Evolutionary conservation across 148 eudicot genomes (phyloP).

Genomic region (Persicaria tinctoria): DNA sequence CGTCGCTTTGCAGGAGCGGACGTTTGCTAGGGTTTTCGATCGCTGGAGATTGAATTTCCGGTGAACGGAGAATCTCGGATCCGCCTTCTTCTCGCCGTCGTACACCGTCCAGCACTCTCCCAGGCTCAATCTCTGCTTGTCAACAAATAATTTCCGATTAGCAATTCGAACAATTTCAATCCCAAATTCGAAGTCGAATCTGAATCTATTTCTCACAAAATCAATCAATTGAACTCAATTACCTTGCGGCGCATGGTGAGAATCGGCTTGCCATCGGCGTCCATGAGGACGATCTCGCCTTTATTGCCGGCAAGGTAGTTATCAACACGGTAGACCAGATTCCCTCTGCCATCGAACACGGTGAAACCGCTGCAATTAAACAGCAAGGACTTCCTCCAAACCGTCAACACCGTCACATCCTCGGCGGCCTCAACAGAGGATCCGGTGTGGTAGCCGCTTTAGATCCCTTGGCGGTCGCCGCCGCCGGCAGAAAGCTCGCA

Average conservation of each 20-base stretch:
- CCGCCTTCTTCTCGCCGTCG: conserved; percentile 39
- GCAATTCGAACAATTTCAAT: background rate
- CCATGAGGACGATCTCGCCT: conserved; percentile 53
- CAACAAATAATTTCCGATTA: background rate
- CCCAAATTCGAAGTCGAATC: background rate
- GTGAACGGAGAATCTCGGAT: conserved; percentile 39
- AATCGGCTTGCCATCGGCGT: conserved; percentile 55
- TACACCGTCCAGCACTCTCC: conserved; percentile 50
- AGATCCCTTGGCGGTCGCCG: background rate
- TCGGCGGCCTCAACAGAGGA: background rate
- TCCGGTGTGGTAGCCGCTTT: background rate
- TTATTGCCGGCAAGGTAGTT: conserved; percentile 34
- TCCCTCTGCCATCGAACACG: conserved; percentile 52
- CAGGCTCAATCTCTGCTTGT: conserved; percentile 47
- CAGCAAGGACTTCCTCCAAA: conserved; percentile 66
- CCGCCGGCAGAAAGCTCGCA: background rate
- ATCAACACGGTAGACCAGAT: conserved; percentile 66
- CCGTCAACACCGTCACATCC: conserved; percentile 27
- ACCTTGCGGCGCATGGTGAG: conserved; percentile 84
- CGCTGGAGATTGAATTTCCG: conserved; percentile 32
- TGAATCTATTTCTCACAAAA: background rate
- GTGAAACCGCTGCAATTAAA: conserved; percentile 69
- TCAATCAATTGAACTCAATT: background rate
- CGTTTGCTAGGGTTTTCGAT: conserved; percentile 38
- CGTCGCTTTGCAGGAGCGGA: background rate